phyloP scores from a whole-genome alignment of 352 stramenopile species.

The Pythium periplocum region DNA sequence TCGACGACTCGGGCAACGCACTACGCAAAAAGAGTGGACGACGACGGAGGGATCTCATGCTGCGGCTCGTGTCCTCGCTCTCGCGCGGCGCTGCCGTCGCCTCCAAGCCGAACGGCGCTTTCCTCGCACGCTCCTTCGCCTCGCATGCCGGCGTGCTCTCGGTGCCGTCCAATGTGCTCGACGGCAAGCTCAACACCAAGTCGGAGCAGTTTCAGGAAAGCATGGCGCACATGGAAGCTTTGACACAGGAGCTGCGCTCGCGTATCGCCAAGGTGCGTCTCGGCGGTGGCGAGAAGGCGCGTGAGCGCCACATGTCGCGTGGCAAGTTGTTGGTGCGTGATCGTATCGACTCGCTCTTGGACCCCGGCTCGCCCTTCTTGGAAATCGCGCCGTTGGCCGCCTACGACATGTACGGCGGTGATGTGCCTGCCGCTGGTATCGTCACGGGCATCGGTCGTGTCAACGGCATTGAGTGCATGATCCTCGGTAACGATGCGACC shows the following conservation, averaged over 20 bases:
- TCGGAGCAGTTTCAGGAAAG: constrained; percentile 52
- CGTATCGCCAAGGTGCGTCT: constrained; percentile 37
- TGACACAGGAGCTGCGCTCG: constrained; percentile 40
- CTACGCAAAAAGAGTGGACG: no score
- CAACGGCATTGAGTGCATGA: constrained; percentile 91
- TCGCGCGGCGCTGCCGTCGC: not conserved
- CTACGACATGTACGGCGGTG: constrained; percentile 80
- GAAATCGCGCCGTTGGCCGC: constrained; percentile 91
- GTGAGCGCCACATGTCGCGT: constrained; percentile 64
- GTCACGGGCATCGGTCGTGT: constrained; percentile 88
- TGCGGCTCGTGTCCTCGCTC: constrained; percentile 13
- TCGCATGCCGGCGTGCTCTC: constrained; percentile 34
- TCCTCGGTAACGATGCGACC: constrained; percentile 98
- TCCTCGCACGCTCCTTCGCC: constrained; percentile 22
- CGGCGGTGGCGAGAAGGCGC: constrained; percentile 62
- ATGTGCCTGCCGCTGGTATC: constrained; percentile 83
- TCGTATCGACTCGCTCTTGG: constrained; percentile 92
- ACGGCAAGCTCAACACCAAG: constrained; percentile 58
- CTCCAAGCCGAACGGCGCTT: not conserved
- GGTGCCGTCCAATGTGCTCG: constrained; percentile 46
- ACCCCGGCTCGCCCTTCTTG: constrained; percentile 94
- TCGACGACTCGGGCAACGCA: no score
- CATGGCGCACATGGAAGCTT: constrained; percentile 46
- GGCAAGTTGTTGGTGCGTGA: constrained; percentile 88
- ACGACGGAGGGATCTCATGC: constrained; percentile 3